Conservation (phyloP, 352 stramenopile genomes). For the Aphanomyces astaci region DNA sequence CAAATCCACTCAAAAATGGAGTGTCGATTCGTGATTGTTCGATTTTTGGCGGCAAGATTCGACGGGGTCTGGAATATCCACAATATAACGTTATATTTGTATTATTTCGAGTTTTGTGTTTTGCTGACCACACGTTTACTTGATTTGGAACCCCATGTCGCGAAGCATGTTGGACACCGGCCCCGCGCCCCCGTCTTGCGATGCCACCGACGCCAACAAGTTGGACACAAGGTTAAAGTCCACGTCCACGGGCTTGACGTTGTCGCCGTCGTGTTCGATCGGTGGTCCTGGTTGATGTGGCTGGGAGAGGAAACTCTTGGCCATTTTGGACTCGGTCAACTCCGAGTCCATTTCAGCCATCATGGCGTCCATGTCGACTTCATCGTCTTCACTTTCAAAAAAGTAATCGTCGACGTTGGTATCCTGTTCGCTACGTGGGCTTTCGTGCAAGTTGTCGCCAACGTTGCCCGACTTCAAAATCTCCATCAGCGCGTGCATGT, state of each 20-base stretch:
- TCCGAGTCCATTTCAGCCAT: slow-evolving; percentile 55
- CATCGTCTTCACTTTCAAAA: slow-evolving; percentile 28
- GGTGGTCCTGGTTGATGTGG: background rate
- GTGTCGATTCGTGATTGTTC: too few species aligned
- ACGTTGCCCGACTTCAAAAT: slow-evolving; percentile 35
- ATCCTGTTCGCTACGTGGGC: too few species aligned
- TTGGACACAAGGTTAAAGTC: slow-evolving; percentile 81
- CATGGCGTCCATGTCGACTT: slow-evolving; percentile 27
- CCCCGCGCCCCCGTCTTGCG: slow-evolving; percentile 59
- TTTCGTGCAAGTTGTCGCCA: too few species aligned
- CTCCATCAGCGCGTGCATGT: slow-evolving; percentile 60
- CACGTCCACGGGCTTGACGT: slow-evolving; percentile 50
- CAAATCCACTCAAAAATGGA: too few species aligned
- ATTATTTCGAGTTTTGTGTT: too few species aligned
- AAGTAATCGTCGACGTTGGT: slow-evolving; percentile 31
- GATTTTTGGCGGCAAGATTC: too few species aligned
- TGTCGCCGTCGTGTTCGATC: background rate
- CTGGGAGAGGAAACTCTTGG: slow-evolving; percentile 49
- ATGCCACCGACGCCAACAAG: slow-evolving; percentile 71
- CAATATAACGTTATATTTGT: too few species aligned
- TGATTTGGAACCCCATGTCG: slow-evolving; percentile 29
- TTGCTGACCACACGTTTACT: too few species aligned
- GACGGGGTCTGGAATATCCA: too few species aligned
- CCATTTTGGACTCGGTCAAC: slow-evolving; percentile 41
- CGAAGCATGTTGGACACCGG: slow-evolving; percentile 70